Evolutionary conservation across 2,329 filamentous ascomycete genomes (phyloP), one percentile per base, ranked within the genome.

Genomic region (Apiospora koreana): DNA sequence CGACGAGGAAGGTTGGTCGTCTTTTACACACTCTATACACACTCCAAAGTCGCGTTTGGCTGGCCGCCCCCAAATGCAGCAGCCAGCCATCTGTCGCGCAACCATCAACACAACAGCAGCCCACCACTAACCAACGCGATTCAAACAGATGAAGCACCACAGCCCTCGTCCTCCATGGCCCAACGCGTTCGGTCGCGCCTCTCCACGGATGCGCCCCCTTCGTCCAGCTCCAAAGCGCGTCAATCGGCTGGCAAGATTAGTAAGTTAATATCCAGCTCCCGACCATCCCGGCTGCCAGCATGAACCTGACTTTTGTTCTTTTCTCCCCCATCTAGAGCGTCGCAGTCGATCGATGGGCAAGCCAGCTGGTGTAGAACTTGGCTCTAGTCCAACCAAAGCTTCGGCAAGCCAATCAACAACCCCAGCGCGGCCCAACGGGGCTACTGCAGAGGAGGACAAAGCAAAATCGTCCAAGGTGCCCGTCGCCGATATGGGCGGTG

Each of bases 401-500:
- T 23, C 21, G n/a, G 69, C 54, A 25, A 58, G 66, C 41, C 50
- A 35, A 45, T 28, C 28, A 45, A 54, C 64, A 38, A 9, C 65
- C 10, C 12, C 43, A 18, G 50, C 67, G 38, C 42, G 65, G 46
- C 6, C 67, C 66, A 70, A 69, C 45, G 67, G 67, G 35, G 66
- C 38, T 45, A 28, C 70, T 9, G 35, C 68, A 8, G 68, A 74
- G 12, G 71, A 70, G 25, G 71, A 72, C 16, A 67, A 70, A 3
- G 46, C 71, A 4, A 68, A 58, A 23, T 68, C 45, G 42, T 70
- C 74, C 1, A 70, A 71, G 21, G 76, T 72, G 4, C 77, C 78
- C 2, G 74, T 76, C 43, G 76, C 76, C 31, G 69, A 77, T 65
- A 79, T 79, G 77, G 77, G 76, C 8, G 72, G 64, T 28, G 41